Conservation (phyloP, 1,284 basidiomycete genomes). For the Caloboletus inedulis region DNA sequence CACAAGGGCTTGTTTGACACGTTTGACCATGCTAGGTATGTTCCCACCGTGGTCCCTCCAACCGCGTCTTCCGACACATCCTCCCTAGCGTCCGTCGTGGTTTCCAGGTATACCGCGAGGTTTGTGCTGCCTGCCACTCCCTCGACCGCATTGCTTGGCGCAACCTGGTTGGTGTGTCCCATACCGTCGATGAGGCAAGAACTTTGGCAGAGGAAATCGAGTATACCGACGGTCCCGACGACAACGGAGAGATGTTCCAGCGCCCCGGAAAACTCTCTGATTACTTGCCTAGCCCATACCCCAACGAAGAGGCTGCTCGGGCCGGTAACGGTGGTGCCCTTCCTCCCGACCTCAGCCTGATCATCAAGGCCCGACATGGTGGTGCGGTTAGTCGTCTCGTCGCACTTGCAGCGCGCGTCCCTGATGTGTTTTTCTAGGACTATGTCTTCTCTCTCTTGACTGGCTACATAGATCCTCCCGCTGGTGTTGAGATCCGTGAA, state of each 20-base stretch:
- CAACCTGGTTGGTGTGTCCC: constrained; percentile 97
- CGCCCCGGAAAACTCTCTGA: constrained; percentile 96
- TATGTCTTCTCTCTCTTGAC: constrained; percentile 97
- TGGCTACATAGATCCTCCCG: constrained; percentile 95
- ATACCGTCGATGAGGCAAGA: constrained; percentile 91
- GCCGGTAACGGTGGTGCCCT: constrained; percentile 93
- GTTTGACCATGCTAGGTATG: constrained; percentile 91
- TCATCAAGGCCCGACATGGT: constrained; percentile 98
- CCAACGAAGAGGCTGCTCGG: constrained; percentile 97
- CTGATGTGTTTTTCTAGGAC: constrained; percentile 63
- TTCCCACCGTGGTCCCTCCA: constrained; percentile 10
- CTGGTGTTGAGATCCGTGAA: constrained; percentile 94
- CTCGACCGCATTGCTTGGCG: constrained; percentile 99
- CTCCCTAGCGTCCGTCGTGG: constrained; percentile 86
- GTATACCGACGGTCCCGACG: constrained; percentile 95
- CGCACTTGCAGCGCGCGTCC: background rate
- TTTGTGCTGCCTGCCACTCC: constrained; percentile 98
- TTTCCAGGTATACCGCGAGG: constrained; percentile 99
- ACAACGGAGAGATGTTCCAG: constrained; percentile 97
- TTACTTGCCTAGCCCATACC: constrained; percentile 94
- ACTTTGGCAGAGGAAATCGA: constrained; percentile 95
- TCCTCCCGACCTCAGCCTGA: constrained; percentile 96
- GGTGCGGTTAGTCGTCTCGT: constrained; percentile 60
- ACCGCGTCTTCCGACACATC: constrained; percentile 11
- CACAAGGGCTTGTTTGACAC: constrained; percentile 87